These are phyloP conservation scores for Solanum ossicruentum DNA, from an alignment of 257 asterid species.

Conservation along the genomic window DNA sequence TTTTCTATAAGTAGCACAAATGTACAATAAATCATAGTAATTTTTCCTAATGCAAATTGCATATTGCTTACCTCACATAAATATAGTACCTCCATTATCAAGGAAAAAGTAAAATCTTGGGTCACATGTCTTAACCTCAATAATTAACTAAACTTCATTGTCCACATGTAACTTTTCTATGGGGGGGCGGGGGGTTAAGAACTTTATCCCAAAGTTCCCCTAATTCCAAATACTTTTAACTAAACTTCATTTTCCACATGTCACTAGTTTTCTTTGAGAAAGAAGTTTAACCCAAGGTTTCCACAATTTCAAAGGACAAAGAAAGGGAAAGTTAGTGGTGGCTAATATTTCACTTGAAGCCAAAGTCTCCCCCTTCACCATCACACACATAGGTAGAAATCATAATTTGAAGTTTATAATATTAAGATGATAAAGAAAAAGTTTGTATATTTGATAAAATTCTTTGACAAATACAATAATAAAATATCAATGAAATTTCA, in stretches of 20 bases:
- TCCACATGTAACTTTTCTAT: neutral
- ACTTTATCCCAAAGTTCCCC: neutral
- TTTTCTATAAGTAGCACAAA: neutral
- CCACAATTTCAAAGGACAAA: neutral
- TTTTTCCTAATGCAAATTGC: neutral
- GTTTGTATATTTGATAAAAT: too few relatives aligned
- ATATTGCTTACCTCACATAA: neutral
- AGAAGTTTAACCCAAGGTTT: neutral
- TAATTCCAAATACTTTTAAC: neutral
- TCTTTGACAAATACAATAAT: too few relatives aligned
- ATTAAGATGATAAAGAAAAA: too few relatives aligned
- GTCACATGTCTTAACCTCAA: neutral
- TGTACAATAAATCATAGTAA: neutral
- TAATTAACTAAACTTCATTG: neutral
- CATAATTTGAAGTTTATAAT: too few relatives aligned
- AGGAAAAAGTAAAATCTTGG: neutral
- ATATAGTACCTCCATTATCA: neutral
- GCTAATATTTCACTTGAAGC: neutral
- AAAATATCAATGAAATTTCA: too few relatives aligned
- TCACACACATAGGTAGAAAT: neutral
- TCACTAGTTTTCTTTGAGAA: neutral
- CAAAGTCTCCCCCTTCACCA: neutral
- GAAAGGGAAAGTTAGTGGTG: neutral
- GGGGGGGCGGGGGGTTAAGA: neutral
- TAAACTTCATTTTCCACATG: neutral